A percentile compares a stretch with the other conserved stretches of the same genome.
phyloP scores from a whole-genome alignment of 2,329 filamentous ascomycete species.

The Alternaria atra region DNA sequence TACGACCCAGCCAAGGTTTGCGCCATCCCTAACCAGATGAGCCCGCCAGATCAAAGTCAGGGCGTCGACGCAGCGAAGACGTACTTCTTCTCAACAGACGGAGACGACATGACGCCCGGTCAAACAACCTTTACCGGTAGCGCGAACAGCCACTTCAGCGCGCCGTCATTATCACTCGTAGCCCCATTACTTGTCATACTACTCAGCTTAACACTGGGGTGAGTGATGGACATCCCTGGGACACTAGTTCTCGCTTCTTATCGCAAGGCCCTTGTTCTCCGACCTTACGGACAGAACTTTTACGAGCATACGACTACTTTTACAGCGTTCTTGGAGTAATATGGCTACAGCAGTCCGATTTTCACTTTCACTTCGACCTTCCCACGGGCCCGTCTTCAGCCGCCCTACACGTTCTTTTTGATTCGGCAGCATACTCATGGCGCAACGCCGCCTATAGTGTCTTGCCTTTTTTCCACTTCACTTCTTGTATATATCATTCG shows the following conservation, averaged over 20 bases:
- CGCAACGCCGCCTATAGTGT: slow-evolving; percentile 16
- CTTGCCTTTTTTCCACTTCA: slow-evolving; percentile 5
- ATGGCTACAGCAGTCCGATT: background rate
- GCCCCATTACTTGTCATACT: slow-evolving; percentile 37
- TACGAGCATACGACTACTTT: slow-evolving; percentile 7
- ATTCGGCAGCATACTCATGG: slow-evolving; percentile 9
- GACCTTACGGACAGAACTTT: background rate
- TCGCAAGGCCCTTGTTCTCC: background rate
- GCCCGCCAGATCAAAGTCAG: slow-evolving; percentile 37
- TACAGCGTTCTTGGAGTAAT: slow-evolving; percentile 6
- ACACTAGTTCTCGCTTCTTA: background rate
- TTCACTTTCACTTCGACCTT: slow-evolving; percentile 1
- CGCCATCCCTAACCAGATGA: slow-evolving; percentile 45
- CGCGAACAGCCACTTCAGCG: slow-evolving; percentile 29
- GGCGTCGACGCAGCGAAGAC: slow-evolving; percentile 42
- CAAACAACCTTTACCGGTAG: slow-evolving; percentile 36
- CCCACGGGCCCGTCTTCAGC: background rate
- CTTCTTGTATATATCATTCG: slow-evolving; percentile 26
- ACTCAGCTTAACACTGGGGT: slow-evolving; percentile 37
- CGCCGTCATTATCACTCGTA: slow-evolving; percentile 29
- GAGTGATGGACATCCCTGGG: slow-evolving; percentile 22
- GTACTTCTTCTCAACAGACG: slow-evolving; percentile 46
- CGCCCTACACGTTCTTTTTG: background rate
- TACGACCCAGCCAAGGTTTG: slow-evolving; percentile 44
- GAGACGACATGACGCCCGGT: slow-evolving; percentile 39